Evolutionary conservation across 768 basidiomycete genomes (phyloP).

Genomic region (Calvatia gigantea): DNA sequence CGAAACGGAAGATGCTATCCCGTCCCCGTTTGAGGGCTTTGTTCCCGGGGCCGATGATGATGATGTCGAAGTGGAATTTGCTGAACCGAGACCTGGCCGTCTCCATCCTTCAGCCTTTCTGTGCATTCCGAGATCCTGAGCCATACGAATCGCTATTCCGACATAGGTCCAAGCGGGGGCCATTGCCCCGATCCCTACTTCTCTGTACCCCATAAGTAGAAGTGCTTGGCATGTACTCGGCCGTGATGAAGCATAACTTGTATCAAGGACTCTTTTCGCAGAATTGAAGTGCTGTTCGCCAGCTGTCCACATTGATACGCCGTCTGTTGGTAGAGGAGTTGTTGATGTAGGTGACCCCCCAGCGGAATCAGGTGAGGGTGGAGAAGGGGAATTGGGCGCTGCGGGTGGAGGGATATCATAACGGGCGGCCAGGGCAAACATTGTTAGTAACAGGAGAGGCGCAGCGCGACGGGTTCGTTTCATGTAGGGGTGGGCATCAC

Average conservation of each 20-base stretch:
- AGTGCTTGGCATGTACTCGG: slow-evolving; percentile 77
- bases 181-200: slow-evolving; percentile 89
- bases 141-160: slow-evolving; percentile 92
- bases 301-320: slow-evolving; percentile 72
- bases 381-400: neutral
- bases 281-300: slow-evolving; percentile 69
- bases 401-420: slow-evolving; percentile 36
- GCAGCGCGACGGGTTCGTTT: slow-evolving; percentile 48
- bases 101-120: slow-evolving; percentile 78
- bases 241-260: slow-evolving; percentile 65
- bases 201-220: slow-evolving; percentile 78
- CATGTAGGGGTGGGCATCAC: slow-evolving; percentile 32
- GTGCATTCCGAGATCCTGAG: slow-evolving; percentile 84
- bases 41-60: too few relatives aligned
- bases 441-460: slow-evolving; percentile 70
- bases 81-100: slow-evolving; percentile 44
- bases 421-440: slow-evolving; percentile 81
- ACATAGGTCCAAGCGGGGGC: slow-evolving; percentile 83
- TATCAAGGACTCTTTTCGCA: slow-evolving; percentile 66
- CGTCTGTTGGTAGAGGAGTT: slow-evolving; percentile 37
- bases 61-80: neutral
- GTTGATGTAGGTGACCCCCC: slow-evolving; percentile 14
- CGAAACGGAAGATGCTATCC: neutral
- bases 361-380: neutral
- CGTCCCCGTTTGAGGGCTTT: too few relatives aligned